A percentile compares a stretch with the other conserved stretches of the same genome.
Evolutionary conservation across 2,329 filamentous ascomycete species (phyloP).

Genomic region (Ophiostoma australiae): DNA sequence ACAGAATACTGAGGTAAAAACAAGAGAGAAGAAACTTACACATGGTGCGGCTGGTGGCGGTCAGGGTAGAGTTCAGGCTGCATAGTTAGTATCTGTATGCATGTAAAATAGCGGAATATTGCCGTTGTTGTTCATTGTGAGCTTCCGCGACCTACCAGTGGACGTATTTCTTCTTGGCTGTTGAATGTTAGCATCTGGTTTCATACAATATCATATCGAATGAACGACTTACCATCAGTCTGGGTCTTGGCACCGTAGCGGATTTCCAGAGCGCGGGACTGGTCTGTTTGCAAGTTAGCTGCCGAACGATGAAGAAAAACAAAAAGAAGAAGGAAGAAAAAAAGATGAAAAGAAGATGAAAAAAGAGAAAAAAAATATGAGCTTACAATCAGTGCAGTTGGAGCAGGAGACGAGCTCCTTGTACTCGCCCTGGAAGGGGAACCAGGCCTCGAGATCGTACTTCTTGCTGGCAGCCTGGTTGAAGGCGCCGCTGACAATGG

Average conservation of each 20-base stretch:
- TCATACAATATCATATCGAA: slow-evolving; percentile 32
- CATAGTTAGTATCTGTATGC: slow-evolving; percentile 5
- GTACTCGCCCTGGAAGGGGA: slow-evolving; percentile 93
- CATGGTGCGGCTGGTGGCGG: slow-evolving; percentile 47
- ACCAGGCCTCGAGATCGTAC: slow-evolving; percentile 90
- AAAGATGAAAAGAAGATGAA: not conserved
- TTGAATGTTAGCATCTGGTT: slow-evolving; percentile 6
- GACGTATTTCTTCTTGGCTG: slow-evolving; percentile 78
- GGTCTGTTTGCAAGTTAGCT: slow-evolving; percentile 45
- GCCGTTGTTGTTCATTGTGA: too few relatives aligned
- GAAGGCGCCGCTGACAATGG: slow-evolving; percentile 92
- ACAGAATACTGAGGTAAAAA: not conserved
- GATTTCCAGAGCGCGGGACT: slow-evolving; percentile 89
- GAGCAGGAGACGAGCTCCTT: slow-evolving; percentile 97
- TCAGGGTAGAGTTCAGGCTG: slow-evolving; percentile 59
- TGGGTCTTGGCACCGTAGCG: slow-evolving; percentile 83
- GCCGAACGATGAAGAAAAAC: too few relatives aligned
- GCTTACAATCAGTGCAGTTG: slow-evolving; percentile 82
- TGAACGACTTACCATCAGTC: slow-evolving; percentile 49
- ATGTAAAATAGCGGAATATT: not conserved
- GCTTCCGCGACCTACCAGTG: slow-evolving; percentile 53
- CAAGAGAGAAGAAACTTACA: slow-evolving; percentile 21
- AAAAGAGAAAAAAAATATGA: not conserved
- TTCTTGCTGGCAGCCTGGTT: slow-evolving; percentile 87
- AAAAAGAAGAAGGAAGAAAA: too few relatives aligned